Conservation (phyloP, 1,139 yeast species). For the Taphrina pruni region DNA sequence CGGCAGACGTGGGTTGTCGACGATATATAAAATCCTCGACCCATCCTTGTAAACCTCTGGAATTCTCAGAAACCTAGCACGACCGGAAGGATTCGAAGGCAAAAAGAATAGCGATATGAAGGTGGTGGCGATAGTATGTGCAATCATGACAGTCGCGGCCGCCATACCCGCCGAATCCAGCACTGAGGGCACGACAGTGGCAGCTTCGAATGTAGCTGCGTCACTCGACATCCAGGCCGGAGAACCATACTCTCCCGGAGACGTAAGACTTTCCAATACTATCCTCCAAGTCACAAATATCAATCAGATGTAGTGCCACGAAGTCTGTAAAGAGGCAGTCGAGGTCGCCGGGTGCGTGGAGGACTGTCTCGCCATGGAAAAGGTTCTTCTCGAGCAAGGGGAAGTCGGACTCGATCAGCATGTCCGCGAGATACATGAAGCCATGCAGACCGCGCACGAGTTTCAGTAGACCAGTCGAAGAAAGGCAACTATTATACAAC, state of each 20-base stretch:
- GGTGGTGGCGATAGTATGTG: too few relatives aligned
- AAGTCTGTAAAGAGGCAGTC: conserved; percentile 1
- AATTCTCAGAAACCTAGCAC: too few relatives aligned
- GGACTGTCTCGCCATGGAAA: background rate
- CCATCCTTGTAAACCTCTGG: too few relatives aligned
- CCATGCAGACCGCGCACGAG: background rate
- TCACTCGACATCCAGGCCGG: too few relatives aligned
- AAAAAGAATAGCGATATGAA: too few relatives aligned
- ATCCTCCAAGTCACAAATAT: too few relatives aligned
- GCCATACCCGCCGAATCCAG: background rate
- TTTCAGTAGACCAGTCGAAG: background rate
- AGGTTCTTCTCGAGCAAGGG: background rate
- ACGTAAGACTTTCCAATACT: background rate
- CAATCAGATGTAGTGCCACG: background rate
- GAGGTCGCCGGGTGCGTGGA: background rate
- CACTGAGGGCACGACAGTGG: too few relatives aligned
- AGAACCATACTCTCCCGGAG: background rate
- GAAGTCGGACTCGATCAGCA: conserved; percentile 4
- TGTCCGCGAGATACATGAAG: background rate
- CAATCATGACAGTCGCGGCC: too few relatives aligned
- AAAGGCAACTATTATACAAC: background rate
- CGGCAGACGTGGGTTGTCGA: too few relatives aligned
- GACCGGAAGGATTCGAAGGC: too few relatives aligned
- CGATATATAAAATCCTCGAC: too few relatives aligned
- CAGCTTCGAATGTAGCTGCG: too few relatives aligned